Percentiles rank a stretch among this genome's conserved stretches.
phyloP scores from a whole-genome alignment of 1,284 basidiomycete species.

The Cutaneotrichosporon sp. region DNA sequence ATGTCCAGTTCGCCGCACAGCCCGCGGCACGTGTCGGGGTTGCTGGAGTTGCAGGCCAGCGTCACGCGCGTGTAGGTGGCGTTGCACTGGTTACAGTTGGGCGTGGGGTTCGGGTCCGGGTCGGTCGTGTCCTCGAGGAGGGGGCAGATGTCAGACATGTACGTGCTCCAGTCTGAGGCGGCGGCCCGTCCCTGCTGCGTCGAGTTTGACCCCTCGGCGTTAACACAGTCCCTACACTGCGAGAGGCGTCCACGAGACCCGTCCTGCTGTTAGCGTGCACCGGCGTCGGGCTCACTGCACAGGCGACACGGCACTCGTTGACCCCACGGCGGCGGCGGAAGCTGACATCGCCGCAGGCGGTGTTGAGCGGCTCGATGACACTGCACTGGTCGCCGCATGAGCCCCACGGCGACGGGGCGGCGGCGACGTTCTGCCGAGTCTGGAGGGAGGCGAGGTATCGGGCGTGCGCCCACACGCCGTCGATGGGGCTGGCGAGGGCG shows the following conservation, averaged over 20 bases:
- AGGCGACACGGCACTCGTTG: not conserved
- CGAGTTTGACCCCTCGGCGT: too few relatives aligned
- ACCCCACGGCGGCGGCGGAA: not conserved
- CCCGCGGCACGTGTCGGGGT: not conserved
- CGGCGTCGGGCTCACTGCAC: not conserved
- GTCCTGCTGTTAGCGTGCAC: too few relatives aligned
- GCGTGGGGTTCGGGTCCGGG: too few relatives aligned
- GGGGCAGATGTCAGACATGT: too few relatives aligned
- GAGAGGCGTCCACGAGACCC: too few relatives aligned
- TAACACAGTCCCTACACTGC: too few relatives aligned
- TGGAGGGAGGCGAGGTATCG: not conserved
- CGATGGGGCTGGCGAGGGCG: not conserved
- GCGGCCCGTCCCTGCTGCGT: too few relatives aligned
- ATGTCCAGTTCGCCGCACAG: not conserved
- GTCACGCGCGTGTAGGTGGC: not conserved
- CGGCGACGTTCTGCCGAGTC: not conserved
- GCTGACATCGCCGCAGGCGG: not conserved
- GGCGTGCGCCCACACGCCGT: not conserved
- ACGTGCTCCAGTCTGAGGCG: too few relatives aligned
- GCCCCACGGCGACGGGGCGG: not conserved
- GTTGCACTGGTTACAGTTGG: not conserved
- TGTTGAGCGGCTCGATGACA: not conserved
- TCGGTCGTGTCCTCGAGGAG: too few relatives aligned
- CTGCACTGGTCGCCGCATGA: not conserved
- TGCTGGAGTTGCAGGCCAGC: not conserved